These are phyloP conservation scores for Eucalyptus albens DNA, from an alignment of 345 rosid species.

Conservation along the genomic window DNA sequence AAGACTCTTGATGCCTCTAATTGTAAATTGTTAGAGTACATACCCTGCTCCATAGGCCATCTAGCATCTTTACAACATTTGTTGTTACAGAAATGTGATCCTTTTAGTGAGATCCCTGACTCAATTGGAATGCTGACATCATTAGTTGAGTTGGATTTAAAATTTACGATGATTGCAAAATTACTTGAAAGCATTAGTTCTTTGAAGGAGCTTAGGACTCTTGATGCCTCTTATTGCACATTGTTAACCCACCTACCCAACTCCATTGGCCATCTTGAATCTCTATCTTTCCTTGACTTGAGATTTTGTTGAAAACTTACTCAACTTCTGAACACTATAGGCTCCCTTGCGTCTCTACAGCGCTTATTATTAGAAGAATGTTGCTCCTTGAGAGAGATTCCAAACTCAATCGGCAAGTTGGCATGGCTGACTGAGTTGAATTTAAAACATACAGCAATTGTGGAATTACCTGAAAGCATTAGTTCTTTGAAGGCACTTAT, in stretches of 20 bases:
- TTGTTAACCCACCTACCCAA: neutral
- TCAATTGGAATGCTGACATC: neutral
- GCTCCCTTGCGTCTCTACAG: too few relatives aligned
- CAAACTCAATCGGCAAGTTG: too few relatives aligned
- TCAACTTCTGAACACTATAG: too few relatives aligned
- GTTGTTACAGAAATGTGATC: fast-evolving
- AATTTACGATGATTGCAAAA: neutral
- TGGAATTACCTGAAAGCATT: neutral
- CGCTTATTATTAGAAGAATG: too few relatives aligned
- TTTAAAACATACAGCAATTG: neutral
- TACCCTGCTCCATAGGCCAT: neutral
- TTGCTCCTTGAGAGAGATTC: too few relatives aligned
- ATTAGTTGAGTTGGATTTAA: neutral
- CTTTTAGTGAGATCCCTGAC: neutral
- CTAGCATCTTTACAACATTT: neutral
- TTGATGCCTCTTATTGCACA: neutral
- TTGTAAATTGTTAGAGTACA: neutral
- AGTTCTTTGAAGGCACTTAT: neutral
- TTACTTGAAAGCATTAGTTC: neutral
- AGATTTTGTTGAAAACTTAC: too few relatives aligned
- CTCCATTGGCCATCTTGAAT: neutral
- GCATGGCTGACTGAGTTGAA: neutral
- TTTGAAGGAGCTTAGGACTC: neutral
- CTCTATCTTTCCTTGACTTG: neutral
- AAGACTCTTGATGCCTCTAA: neutral